Conservation (phyloP, 768 basidiomycete species). For the Russula emetica region DNA sequence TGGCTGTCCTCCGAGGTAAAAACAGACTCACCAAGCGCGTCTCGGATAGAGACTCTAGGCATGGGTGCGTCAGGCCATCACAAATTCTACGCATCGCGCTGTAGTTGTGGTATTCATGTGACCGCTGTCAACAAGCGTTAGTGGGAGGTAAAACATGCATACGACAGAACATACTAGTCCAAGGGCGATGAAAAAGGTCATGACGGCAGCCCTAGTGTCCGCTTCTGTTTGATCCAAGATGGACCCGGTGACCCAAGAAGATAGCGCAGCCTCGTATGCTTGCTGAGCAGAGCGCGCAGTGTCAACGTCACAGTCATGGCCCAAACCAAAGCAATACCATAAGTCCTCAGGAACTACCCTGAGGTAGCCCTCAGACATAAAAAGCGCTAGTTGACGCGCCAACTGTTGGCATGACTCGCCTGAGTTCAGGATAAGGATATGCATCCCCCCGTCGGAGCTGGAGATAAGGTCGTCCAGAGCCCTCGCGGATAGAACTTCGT, state of each 20-base stretch:
- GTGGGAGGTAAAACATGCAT: neutral
- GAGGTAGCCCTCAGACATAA: conserved; percentile 24
- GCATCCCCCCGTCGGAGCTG: neutral
- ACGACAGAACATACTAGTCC: conserved; percentile 10
- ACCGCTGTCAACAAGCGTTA: conserved; percentile 14
- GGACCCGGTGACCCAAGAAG: conserved; percentile 15
- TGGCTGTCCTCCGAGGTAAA: neutral
- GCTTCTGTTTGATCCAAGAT: conserved; percentile 18
- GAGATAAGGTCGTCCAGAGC: conserved; percentile 10
- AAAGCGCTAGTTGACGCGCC: conserved; percentile 22
- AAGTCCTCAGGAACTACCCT: conserved; percentile 20
- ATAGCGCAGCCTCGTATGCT: conserved; percentile 18
- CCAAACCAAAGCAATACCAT: conserved; percentile 14
- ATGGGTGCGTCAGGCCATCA: conserved; percentile 21
- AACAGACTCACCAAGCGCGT: conserved; percentile 2
- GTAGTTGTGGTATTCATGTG: conserved; percentile 20
- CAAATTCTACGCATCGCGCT: conserved; percentile 39
- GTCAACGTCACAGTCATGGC: conserved; percentile 2
- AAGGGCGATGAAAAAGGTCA: conserved; percentile 21
- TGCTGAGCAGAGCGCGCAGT: conserved; percentile 16
- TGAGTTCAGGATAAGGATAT: conserved; percentile 19
- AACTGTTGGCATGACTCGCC: conserved; percentile 15
- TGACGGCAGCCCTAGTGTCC: conserved; percentile 10
- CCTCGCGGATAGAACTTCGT: conserved; percentile 2
- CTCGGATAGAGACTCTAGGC: neutral